A percentile compares a stretch with the other conserved stretches of the same genome.
These are phyloP conservation scores for Verticillium zaregamsianum DNA, from an alignment of 2,329 filamentous ascomycete genomes.

Conservation along the genomic window DNA sequence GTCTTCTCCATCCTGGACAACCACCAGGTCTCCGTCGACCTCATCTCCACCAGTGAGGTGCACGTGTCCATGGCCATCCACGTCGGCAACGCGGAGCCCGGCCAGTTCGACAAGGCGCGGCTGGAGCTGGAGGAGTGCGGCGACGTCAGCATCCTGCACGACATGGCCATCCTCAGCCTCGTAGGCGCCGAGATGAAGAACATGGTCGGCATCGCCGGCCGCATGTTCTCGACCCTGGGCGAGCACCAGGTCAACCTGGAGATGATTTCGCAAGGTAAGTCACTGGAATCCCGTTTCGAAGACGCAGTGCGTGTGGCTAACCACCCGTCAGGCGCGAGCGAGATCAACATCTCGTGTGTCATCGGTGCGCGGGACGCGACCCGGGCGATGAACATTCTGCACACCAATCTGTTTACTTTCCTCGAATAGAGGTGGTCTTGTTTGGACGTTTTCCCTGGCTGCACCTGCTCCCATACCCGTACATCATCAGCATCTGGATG, in stretches of 20 bases:
- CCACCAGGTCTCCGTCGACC: slow-evolving; percentile 84
- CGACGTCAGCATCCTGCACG: slow-evolving; percentile 81
- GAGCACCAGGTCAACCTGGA: slow-evolving; percentile 96
- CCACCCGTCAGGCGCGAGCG: slow-evolving; percentile 69
- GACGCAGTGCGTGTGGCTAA: not conserved
- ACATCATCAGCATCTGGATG: not conserved
- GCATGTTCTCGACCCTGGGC: slow-evolving; percentile 91
- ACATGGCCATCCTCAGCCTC: slow-evolving; percentile 94
- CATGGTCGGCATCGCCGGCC: slow-evolving; percentile 89
- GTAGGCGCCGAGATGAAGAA: slow-evolving; percentile 97
- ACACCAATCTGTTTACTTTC: slow-evolving; percentile 96
- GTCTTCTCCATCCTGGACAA: slow-evolving; percentile 90
- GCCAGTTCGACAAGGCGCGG: slow-evolving; percentile 63
- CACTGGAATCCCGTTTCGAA: too few species aligned
- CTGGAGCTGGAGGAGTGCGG: slow-evolving; percentile 75
- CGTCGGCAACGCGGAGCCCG: slow-evolving; percentile 61
- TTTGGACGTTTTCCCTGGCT: not conserved
- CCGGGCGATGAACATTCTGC: slow-evolving; percentile 90
- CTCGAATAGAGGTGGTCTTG: slow-evolving; percentile 54
- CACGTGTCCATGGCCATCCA: slow-evolving; percentile 97
- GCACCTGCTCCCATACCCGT: not conserved
- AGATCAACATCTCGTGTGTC: slow-evolving; percentile 99
- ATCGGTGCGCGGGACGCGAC: slow-evolving; percentile 89
- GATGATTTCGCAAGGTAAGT: slow-evolving; percentile 95
- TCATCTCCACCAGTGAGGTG: slow-evolving; percentile 95